Evolutionary conservation across 202 grass and related monocot genomes (phyloP).

Genomic region (Saccharum hybrid): DNA sequence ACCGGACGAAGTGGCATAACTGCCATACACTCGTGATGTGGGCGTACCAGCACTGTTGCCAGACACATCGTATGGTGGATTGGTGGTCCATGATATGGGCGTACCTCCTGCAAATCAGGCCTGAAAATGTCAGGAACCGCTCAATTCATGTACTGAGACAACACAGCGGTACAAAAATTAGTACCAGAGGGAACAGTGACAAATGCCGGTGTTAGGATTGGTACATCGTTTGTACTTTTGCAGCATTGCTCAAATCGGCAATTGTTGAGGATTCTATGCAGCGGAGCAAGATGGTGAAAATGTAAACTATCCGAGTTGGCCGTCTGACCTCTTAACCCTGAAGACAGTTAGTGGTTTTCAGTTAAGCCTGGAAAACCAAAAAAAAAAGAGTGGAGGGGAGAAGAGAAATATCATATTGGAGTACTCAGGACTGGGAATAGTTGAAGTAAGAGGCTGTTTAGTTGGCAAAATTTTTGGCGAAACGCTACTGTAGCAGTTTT

Average conservation of each 20-base stretch:
- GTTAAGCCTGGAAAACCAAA: not conserved
- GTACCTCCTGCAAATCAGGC: no score
- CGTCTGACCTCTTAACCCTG: not conserved
- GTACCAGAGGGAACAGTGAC: not conserved
- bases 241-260: constrained; percentile 3
- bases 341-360: not conserved
- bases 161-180: not conserved
- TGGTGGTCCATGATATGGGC: not conserved
- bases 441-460: no score
- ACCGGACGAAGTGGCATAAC: constrained; percentile 28
- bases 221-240: constrained; percentile 3
- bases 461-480: no score
- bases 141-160: not conserved
- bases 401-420: not conserved
- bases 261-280: not conserved
- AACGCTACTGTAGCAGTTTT: no score
- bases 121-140: not conserved
- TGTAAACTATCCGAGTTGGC: not conserved
- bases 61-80: not conserved
- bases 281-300: not conserved
- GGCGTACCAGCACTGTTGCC: not conserved
- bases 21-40: constrained; percentile 15
- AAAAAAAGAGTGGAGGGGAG: not conserved
- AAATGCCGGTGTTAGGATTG: not conserved
- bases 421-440: not conserved